Percentiles rank a stretch among this genome's conserved stretches.
Evolutionary conservation across 164 flowering plant species (phyloP).

Genomic region (Berberis vulgaris): DNA sequence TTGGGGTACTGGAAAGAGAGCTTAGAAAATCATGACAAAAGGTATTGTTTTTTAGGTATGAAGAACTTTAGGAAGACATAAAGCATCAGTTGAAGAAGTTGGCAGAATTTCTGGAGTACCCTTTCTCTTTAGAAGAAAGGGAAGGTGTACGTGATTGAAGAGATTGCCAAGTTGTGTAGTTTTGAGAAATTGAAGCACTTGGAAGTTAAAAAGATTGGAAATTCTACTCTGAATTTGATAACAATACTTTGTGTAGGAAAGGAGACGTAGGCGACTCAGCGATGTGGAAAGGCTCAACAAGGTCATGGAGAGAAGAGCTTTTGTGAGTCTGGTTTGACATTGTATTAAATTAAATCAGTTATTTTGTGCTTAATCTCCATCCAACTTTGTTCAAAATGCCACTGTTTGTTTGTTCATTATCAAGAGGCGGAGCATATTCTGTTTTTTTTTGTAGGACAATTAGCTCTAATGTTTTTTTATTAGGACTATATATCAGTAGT

Average conservation of each 20-base stretch:
- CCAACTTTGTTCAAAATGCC: too few species aligned
- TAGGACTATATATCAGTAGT: too few species aligned
- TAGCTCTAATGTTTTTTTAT: too few species aligned
- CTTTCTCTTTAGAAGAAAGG: not conserved
- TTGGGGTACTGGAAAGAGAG: slow-evolving; percentile 15
- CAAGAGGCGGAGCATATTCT: too few species aligned
- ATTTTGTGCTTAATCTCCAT: too few species aligned
- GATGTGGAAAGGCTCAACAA: not conserved
- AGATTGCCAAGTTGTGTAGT: not conserved
- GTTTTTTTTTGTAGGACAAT: too few species aligned
- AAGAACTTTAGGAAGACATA: slow-evolving; percentile 12
- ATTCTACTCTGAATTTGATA: not conserved
- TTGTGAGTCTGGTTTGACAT: not conserved
- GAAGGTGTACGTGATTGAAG: not conserved
- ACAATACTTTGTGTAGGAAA: not conserved
- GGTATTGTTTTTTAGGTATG: slow-evolving; percentile 11
- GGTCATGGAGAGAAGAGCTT: not conserved
- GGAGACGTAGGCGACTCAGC: not conserved
- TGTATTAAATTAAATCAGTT: not conserved
- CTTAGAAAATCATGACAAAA: slow-evolving; percentile 9
- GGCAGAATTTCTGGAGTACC: slow-evolving; percentile 8
- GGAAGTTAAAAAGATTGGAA: not conserved
- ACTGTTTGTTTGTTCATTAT: too few species aligned
- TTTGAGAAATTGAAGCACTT: not conserved
- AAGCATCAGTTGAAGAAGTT: slow-evolving; percentile 2